phyloP scores from a whole-genome alignment of 306 rosid species.

The Trifolium repens region DNA sequence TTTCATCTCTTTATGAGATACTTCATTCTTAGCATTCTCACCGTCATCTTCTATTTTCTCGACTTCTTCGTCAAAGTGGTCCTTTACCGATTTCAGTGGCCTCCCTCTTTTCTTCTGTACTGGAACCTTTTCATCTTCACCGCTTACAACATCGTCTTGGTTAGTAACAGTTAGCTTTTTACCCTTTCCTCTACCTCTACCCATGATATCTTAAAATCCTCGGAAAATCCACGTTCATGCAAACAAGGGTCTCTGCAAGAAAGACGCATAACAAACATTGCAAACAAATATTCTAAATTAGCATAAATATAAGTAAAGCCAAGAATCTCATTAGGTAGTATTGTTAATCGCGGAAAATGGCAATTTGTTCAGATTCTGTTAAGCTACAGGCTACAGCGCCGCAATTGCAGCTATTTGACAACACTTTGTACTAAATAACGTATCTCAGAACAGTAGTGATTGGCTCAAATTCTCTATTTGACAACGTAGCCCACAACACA shows the following conservation, averaged over 20 bases:
- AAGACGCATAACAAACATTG: neutral
- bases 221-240: constrained; percentile 51
- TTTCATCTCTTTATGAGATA: constrained; percentile 47
- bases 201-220: constrained; percentile 56
- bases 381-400: neutral
- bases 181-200: constrained; percentile 74
- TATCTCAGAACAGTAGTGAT: neutral
- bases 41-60: constrained; percentile 52
- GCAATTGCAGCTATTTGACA: neutral
- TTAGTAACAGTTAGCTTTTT: constrained; percentile 54
- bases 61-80: constrained; percentile 56
- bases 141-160: constrained; percentile 55
- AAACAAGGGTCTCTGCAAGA: constrained; percentile 56
- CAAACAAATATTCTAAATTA: constrained; percentile 33
- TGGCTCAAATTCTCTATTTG: neutral
- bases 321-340: neutral
- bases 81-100: constrained; percentile 58
- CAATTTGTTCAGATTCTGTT: neutral
- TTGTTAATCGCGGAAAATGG: neutral
- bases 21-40: constrained; percentile 54
- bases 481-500: neutral
- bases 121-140: constrained; percentile 61
- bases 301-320: neutral
- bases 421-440: neutral
- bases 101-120: constrained; percentile 65